These are phyloP conservation scores for Thraustotheca clavata DNA, from an alignment of 352 stramenopile genomes.

Conservation along the genomic window DNA sequence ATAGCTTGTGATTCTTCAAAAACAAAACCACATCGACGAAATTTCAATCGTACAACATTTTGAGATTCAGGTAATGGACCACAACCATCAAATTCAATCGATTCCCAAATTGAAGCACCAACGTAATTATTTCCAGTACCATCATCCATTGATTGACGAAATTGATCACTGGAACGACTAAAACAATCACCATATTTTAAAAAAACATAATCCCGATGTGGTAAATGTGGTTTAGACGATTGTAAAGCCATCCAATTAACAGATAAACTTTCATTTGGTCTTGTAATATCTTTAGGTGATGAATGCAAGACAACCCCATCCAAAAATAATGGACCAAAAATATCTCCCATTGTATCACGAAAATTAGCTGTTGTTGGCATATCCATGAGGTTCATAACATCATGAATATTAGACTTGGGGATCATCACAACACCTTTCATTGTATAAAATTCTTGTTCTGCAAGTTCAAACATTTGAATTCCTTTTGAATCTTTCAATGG, in stretches of 20 bases:
- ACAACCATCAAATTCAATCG: conserved; percentile 70
- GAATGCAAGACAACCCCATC: conserved; percentile 69
- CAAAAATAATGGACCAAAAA: conserved; percentile 78
- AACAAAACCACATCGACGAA: conserved; percentile 73
- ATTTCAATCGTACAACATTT: conserved; percentile 69
- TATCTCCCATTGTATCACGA: conserved; percentile 68
- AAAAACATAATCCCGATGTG: conserved; percentile 84
- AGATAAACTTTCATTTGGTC: conserved; percentile 57
- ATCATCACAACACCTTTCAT: conserved; percentile 67
- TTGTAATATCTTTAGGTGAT: conserved; percentile 36
- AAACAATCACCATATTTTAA: conserved; percentile 71
- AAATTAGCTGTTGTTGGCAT: conserved; percentile 61
- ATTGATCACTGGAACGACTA: conserved; percentile 47
- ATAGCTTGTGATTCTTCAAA: conserved; percentile 62
- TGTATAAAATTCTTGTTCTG: conserved; percentile 78
- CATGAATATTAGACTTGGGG: conserved; percentile 54
- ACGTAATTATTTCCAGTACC: conserved; percentile 54
- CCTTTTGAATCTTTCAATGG: conserved; percentile 60
- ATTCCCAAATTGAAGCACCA: conserved; percentile 76
- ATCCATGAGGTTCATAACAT: conserved; percentile 73
- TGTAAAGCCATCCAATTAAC: conserved; percentile 80
- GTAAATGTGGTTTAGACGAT: conserved; percentile 69
- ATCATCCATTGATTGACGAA: background rate
- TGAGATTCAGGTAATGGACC: conserved; percentile 57
- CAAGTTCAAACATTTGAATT: conserved; percentile 68